Evolutionary conservation across 2,329 filamentous ascomycete species (phyloP), one percentile per base, ranked within the genome.

Genomic region (Thyridium curvatum): DNA sequence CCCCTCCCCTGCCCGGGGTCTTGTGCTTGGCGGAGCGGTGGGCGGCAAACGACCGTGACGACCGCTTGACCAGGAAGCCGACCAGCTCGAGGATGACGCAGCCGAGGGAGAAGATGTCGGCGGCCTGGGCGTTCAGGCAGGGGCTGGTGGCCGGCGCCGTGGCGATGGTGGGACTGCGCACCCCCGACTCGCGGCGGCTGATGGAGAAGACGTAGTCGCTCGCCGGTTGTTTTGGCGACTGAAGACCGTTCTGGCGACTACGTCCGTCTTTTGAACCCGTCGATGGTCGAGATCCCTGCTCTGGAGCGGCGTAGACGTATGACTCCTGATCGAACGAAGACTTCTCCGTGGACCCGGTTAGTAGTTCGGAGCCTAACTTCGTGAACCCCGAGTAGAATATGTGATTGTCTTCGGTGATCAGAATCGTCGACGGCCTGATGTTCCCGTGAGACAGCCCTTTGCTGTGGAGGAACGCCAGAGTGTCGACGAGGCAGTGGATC

Each of bases 291-390:
- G 64, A 67, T 66, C 74, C 75, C 40, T 76, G 70, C 51, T 90
- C 85, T 1, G 85, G 84, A 1, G 84, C 80, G 1, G 77, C 76
- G 51, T 88, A 88, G 51, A 86, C 79, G 58, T 87, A 87, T 8
- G 68, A 67, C 53, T 87, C 84, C 44, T 79, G 79, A 47, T 84
- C 79, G 45, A 82, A 79, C 3, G 62, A 66, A 3, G 54, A 55
- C 46, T 62, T 64, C 41, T 70, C 68, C n/a, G 61, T 55, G 8
- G 54, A 54, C 44, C 50, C 64, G 44, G 50, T 67, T 45, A 55
- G 60, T 50, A 49, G 64, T 54, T 68, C 62, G 21, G 60, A 55
- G 34, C 65, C 66, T 34, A 78, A 60, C 13, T 64, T 61, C 3
- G 66, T 69, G 38, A 80, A 74, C 50, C 86, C 83, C 37, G 78